phyloP scores from a whole-genome alignment of 208 protist species.

The Leishmania lainsoni region DNA sequence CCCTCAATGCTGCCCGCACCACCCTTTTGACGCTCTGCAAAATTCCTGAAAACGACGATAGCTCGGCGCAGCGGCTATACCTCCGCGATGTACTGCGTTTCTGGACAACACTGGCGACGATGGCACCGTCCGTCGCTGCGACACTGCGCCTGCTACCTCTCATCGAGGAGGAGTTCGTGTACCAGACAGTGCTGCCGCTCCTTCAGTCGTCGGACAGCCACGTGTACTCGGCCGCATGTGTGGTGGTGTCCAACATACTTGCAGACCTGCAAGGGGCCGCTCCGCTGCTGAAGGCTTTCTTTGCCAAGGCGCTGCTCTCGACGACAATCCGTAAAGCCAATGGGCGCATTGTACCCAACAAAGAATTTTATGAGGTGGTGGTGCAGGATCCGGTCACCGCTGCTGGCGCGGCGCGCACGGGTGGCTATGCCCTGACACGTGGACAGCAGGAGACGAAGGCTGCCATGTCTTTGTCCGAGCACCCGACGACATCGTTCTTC shows the following conservation, averaged over 20 bases:
- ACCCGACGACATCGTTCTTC: conserved; percentile 43
- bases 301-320: conserved; percentile 47
- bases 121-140: conserved; percentile 46
- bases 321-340: conserved; percentile 40
- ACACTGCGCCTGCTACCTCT: conserved; percentile 35
- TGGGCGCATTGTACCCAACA: conserved; percentile 22
- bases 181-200: conserved; percentile 58
- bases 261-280: conserved; percentile 24
- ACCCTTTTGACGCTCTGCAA: conserved; percentile 82
- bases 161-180: conserved; percentile 52
- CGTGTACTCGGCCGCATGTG: conserved; percentile 59
- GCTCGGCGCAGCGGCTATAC: conserved; percentile 54
- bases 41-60: conserved; percentile 74
- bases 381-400: conserved; percentile 14
- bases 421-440: not conserved
- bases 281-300: conserved; percentile 23
- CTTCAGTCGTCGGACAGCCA: conserved; percentile 50
- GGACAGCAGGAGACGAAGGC: conserved; percentile 27
- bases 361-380: conserved; percentile 24
- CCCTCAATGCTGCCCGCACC: conserved; percentile 46
- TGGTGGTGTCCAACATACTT: conserved; percentile 47
- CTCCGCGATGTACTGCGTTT: conserved; percentile 66
- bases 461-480: conserved; percentile 9
- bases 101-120: conserved; percentile 51
- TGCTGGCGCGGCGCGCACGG: conserved; percentile 10